Evolutionary conservation across 1,139 yeast genomes (phyloP).

Genomic region (Suhomyces yuchorum): DNA sequence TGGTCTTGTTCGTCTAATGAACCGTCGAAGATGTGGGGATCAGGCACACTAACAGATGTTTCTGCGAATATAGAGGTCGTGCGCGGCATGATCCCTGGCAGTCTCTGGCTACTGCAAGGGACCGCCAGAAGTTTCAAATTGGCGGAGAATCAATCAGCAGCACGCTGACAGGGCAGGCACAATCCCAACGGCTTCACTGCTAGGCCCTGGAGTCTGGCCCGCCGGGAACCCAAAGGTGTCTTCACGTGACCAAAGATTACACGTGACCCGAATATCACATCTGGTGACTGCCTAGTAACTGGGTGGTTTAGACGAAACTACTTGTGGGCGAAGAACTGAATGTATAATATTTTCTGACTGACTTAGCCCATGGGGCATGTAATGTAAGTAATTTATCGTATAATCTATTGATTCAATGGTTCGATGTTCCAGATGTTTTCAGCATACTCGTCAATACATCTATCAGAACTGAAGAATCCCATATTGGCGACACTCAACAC

Average conservation of each 20-base stretch:
- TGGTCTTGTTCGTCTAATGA: background rate
- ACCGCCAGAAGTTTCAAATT: background rate
- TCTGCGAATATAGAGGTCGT: background rate
- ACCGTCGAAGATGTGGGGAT: background rate
- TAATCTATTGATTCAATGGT: conserved; percentile 47
- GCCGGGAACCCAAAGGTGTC: too few species aligned
- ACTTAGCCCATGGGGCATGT: background rate
- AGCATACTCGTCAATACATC: conserved; percentile 91
- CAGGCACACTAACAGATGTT: background rate
- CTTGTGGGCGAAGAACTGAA: background rate
- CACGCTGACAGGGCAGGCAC: too few species aligned
- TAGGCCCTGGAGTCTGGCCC: too few species aligned
- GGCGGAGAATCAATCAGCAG: background rate
- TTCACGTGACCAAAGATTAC: too few species aligned
- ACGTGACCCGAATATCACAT: too few species aligned
- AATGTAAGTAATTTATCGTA: background rate
- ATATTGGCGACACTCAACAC: conserved; percentile 84
- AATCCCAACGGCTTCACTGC: too few species aligned
- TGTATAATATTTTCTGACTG: background rate
- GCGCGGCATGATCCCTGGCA: background rate
- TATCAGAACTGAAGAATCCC: conserved; percentile 91
- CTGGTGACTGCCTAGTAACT: too few species aligned
- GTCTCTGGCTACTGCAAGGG: background rate
- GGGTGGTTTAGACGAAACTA: too few species aligned
- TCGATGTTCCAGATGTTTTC: conserved; percentile 92